phyloP scores from a whole-genome alignment of 2,329 filamentous ascomycete genomes.

The Microdochium nivale region DNA sequence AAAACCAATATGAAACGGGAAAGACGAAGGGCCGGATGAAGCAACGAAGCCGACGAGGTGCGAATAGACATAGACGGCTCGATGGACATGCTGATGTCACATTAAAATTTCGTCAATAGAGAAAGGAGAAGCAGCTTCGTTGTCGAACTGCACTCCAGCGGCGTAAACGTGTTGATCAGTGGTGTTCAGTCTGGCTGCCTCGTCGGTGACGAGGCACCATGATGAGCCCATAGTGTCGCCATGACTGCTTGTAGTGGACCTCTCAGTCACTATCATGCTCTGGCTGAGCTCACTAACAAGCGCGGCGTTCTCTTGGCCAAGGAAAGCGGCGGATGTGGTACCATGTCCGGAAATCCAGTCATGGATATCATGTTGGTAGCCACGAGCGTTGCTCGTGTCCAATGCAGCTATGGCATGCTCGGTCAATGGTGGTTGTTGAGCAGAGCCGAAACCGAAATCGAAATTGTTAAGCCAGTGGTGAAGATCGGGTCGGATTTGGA shows the following conservation, averaged over 20 bases:
- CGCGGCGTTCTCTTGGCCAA: not conserved
- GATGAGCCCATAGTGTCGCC: not conserved
- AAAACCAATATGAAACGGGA: too few relatives aligned
- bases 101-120: not conserved
- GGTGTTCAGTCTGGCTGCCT: not conserved
- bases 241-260: not conserved
- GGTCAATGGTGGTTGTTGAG: too few relatives aligned
- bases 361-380: not conserved
- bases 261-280: not conserved
- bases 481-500: too few relatives aligned
- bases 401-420: too few relatives aligned
- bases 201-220: not conserved
- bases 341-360: not conserved
- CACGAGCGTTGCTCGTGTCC: too few relatives aligned
- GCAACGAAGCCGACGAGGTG: too few relatives aligned
- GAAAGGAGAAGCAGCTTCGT: not conserved
- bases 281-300: not conserved
- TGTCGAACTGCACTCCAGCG: not conserved
- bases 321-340: not conserved
- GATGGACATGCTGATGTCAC: not conserved
- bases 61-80: too few relatives aligned
- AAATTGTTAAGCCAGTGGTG: too few relatives aligned
- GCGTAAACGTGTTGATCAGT: not conserved
- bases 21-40: too few relatives aligned
- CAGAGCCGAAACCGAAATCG: too few relatives aligned